Evolutionary conservation across 2,329 filamentous ascomycete genomes (phyloP).

Genomic region (Diaporthe sp.): DNA sequence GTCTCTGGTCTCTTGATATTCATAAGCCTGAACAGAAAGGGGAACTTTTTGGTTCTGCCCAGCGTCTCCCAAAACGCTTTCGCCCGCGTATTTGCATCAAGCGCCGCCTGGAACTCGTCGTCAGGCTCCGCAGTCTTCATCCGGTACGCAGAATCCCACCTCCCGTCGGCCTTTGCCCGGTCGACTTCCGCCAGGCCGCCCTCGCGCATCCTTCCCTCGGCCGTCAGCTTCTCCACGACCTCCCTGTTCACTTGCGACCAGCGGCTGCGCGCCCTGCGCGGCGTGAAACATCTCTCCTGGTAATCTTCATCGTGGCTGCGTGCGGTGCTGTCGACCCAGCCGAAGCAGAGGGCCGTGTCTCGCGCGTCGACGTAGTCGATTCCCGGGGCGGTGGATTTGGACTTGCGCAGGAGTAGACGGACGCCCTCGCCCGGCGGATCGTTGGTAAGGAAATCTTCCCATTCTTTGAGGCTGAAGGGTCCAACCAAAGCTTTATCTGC

Average conservation of each 20-base stretch:
- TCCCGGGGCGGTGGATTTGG: slow-evolving; percentile 10
- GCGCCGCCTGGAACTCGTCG: slow-evolving; percentile 20
- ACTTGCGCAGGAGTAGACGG: slow-evolving; percentile 26
- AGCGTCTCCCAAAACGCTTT: slow-evolving; percentile 22
- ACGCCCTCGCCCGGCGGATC: slow-evolving; percentile 17
- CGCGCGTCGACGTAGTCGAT: slow-evolving; percentile 17
- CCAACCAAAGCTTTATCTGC: slow-evolving; percentile 6
- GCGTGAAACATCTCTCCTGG: slow-evolving; percentile 22
- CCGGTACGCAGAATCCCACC: slow-evolving; percentile 34
- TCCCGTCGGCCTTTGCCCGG: slow-evolving; percentile 26
- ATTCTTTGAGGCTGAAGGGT: slow-evolving; percentile 14
- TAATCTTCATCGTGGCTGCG: slow-evolving; percentile 6
- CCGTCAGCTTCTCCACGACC: slow-evolving; percentile 22
- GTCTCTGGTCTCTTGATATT: slow-evolving; percentile 23
- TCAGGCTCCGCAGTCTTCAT: slow-evolving; percentile 34
- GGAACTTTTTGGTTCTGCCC: slow-evolving; percentile 26
- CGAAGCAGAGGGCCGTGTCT: slow-evolving; percentile 23
- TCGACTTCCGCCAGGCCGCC: slow-evolving; percentile 10
- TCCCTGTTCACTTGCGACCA: slow-evolving; percentile 29
- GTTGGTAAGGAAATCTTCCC: slow-evolving; percentile 9
- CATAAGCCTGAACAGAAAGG: slow-evolving; percentile 30
- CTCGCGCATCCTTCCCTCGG: slow-evolving; percentile 23
- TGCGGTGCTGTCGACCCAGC: slow-evolving; percentile 27
- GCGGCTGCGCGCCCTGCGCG: slow-evolving; percentile 25
- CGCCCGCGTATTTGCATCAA: slow-evolving; percentile 20